Evolutionary conservation across 2,329 filamentous ascomycete genomes (phyloP), one percentile per base, ranked within the genome.

Genomic region (Epichloe hybrida): DNA sequence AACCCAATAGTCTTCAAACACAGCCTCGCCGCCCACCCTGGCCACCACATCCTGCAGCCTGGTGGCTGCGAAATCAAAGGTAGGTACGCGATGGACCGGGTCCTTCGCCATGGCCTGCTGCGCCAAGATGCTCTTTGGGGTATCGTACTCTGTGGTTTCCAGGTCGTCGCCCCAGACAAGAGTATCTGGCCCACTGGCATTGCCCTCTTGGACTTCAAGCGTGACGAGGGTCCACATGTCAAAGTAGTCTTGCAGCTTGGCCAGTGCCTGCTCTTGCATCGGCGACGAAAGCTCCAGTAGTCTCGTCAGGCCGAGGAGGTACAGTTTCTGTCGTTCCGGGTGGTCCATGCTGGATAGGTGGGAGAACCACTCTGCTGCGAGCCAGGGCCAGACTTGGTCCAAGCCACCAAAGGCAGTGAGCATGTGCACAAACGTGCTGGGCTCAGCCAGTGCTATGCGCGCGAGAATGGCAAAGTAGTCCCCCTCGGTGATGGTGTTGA

Each of bases 391-490:
- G 7, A 77, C 71, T 42, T 72, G 67, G 3, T 75, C 71, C 4
- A 79, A 56, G 7, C 65, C 60, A 1, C 70, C 71, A 53, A 75
- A 67, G 3, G 70, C 67, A 17, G 66, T 65, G 17, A 84, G 65
- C 65, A 81, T 70, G n/a, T 77, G 72, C 4, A 83, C 70, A 57
- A 95, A 84, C 2, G 86, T 71, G 2, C 68, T 67, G 1, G 90
- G 87, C 38, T 85, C 84, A 1, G 83, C 81, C 2, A 95, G 69
- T 0, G 83, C 79, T 15, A 97, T 76, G 1, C 90, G 84, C 2
- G 88, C 83, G 2, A 98, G 74, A 2, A 97, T 81, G 4, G 81
- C 79, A 61, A 95, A 85, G 64, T 95, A 95, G 62, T 95, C 87
- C 0, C 86, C 86, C 61, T 95, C 82, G 1, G 86, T 83, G 11